phyloP scores from a whole-genome alignment of 2,329 filamentous ascomycete genomes.

The Mycosphaerella sp. region DNA sequence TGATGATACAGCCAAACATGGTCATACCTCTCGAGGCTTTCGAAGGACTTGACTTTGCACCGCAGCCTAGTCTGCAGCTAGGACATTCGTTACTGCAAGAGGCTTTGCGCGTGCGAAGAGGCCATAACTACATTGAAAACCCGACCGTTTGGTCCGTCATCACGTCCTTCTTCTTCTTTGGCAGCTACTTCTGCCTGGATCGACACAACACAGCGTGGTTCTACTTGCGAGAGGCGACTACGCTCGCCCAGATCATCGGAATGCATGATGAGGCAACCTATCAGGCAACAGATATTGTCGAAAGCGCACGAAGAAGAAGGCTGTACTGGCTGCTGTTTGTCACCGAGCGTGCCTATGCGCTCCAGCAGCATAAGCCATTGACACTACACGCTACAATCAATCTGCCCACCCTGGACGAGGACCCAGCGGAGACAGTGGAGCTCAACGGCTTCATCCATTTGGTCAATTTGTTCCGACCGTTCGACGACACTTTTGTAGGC shows the following conservation, averaged over 20 bases:
- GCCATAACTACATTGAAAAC: constrained; percentile 54
- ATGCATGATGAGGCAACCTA: constrained; percentile 56
- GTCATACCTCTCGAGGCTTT: constrained; percentile 37
- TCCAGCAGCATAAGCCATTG: constrained; percentile 58
- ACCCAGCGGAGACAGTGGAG: constrained; percentile 50
- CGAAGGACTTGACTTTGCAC: constrained; percentile 46
- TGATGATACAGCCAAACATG: constrained; percentile 47
- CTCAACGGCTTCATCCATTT: constrained; percentile 56
- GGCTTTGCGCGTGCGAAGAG: constrained; percentile 51
- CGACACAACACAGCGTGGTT: constrained; percentile 58
- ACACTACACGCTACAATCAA: constrained; percentile 55
- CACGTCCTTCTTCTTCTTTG: constrained; percentile 57
- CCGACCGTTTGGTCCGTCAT: constrained; percentile 52
- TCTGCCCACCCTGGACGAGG: constrained; percentile 46
- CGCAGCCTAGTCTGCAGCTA: constrained; percentile 40
- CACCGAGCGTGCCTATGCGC: constrained; percentile 58
- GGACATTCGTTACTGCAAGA: constrained; percentile 55
- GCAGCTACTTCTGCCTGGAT: constrained; percentile 56
- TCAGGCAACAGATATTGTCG: constrained; percentile 41
- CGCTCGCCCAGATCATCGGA: constrained; percentile 52
- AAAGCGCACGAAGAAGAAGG: constrained; percentile 50
- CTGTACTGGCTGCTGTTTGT: constrained; percentile 60
- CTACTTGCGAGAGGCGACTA: constrained; percentile 56
- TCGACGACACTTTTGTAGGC: constrained; percentile 58
- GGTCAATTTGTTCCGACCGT: constrained; percentile 55